Evolutionary conservation across 2,329 filamentous ascomycete species (phyloP), one percentile per base, ranked within the genome.

Genomic region (Aschersonia sp.): DNA sequence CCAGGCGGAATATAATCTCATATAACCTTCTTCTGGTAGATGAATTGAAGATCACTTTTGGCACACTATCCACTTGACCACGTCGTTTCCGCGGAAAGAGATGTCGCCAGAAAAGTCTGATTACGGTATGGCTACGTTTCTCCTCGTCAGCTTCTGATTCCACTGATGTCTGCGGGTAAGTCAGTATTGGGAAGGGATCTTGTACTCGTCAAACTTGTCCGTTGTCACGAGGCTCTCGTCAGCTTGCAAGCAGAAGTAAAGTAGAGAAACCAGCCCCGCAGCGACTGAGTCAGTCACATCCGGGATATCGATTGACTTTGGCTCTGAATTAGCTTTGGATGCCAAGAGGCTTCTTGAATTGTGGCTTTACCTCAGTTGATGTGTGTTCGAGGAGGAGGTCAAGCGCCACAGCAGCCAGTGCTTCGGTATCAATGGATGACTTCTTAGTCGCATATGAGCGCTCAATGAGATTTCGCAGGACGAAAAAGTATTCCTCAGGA

Each of bases 1-100:
- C 71, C 5, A 87, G 61, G 6, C 66, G 59, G 30, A 76, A 69
- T 40, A 88, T 64, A 31, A 84, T 72, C 43, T 77, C 73, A 52
- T 78, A 79, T 5, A 89, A 63, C 52, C 74, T 73, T 30, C 69
- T 65, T 30, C 84, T 72, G 6, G 80, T 81, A 32, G 68, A 57
- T 2, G 64, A 61, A 50, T 78, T 71, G 45, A 86, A 66, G 4
- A 78, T 56, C 30, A 70, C 65, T 6, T 43, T 63, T 28, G 59
- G 69, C 50, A 62, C 66, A 45, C 51, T 62, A 31, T 55, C 40
- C 12, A 38, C 46, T 10, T 48, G 48, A 5, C 48, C 29, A 5
- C 43, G 43, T 5, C 47, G 43, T 42, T 48, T 53, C 9, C 31
- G 40, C 29, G 84, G 83, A 54, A 87, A 87, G 1, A 89, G 66